Conservation (phyloP, 345 rosid genomes). For the Melastoma malabathricum region DNA sequence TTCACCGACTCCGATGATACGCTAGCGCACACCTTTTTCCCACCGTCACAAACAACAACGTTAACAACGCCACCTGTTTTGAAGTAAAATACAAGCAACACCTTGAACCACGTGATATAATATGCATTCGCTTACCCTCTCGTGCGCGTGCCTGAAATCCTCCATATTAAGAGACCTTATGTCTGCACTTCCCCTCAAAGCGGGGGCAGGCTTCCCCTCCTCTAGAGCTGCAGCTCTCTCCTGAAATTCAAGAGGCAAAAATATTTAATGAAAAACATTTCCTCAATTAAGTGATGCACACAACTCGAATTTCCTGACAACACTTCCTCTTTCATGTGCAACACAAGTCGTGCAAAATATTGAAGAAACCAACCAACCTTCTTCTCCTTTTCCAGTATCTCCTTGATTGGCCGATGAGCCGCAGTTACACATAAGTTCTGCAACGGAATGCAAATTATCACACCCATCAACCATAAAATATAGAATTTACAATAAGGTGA, state of each 20-base stretch:
- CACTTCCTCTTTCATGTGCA: neutral
- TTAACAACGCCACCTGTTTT: neutral
- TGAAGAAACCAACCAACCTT: conserved; percentile 21
- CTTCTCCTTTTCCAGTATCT: conserved; percentile 73
- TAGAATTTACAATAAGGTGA: neutral
- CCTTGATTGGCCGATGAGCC: conserved; percentile 78
- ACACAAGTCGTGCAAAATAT: neutral
- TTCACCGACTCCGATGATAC: conserved; percentile 77
- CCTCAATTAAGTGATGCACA: no score
- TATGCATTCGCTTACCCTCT: conserved; percentile 34
- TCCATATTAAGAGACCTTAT: conserved; percentile 64
- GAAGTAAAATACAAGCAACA: neutral
- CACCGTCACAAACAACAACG: neutral
- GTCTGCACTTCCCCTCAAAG: conserved; percentile 53
- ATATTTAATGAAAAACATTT: neutral
- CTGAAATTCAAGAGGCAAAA: conserved; percentile 18
- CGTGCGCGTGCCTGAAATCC: conserved; percentile 73
- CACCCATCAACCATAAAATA: neutral
- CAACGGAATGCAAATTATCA: conserved; percentile 5
- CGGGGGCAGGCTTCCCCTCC: conserved; percentile 64
- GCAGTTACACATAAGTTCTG: conserved; percentile 86
- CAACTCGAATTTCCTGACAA: no score
- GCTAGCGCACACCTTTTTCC: conserved; percentile 62
- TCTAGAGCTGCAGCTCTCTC: conserved; percentile 58
- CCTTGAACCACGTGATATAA: no score